A percentile compares a stretch with the other conserved stretches of the same genome.
Conservation (phyloP, 1,284 basidiomycete genomes). For the Tilletia indica region DNA sequence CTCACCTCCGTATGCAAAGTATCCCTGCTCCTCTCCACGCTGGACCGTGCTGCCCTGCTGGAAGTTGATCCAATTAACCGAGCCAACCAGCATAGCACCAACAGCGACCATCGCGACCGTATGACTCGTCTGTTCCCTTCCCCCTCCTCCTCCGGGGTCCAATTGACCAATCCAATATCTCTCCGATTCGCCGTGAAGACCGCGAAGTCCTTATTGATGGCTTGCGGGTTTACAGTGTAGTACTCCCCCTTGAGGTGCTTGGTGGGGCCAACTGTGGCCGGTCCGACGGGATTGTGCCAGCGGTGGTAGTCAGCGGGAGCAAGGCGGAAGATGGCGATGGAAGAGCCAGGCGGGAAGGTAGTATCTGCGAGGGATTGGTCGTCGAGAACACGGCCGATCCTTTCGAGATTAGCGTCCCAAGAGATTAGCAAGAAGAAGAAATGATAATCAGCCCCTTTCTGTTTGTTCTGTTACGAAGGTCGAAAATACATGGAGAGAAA, state of each 20-base stretch:
- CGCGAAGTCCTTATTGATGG: constrained; percentile 46
- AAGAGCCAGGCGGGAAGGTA: constrained; percentile 13
- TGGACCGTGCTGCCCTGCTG: constrained; percentile 17
- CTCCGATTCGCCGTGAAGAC: constrained; percentile 46
- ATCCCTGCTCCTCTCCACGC: constrained; percentile 28
- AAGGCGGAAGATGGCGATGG: constrained; percentile 21
- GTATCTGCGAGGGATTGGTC: constrained; percentile 16
- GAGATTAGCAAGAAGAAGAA: background rate
- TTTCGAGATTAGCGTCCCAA: background rate
- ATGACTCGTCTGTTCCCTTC: constrained; percentile 10
- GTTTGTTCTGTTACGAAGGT: background rate
- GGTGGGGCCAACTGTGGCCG: constrained; percentile 18
- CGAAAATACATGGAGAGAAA: too few species aligned
- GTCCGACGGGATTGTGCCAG: constrained; percentile 58
- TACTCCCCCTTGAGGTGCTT: constrained; percentile 25
- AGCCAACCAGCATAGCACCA: constrained; percentile 31
- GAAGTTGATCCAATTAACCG: constrained; percentile 21
- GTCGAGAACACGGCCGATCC: constrained; percentile 16
- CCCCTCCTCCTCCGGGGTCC: constrained; percentile 25
- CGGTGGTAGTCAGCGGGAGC: constrained; percentile 36
- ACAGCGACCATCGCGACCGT: constrained; percentile 26
- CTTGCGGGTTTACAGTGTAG: constrained; percentile 39
- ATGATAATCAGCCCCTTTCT: background rate
- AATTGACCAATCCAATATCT: constrained; percentile 36
- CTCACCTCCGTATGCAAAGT: constrained; percentile 27